Base-by-base conservation (phyloP, 345 rosid genomes). In the Ceriops zippeliana region DNA sequence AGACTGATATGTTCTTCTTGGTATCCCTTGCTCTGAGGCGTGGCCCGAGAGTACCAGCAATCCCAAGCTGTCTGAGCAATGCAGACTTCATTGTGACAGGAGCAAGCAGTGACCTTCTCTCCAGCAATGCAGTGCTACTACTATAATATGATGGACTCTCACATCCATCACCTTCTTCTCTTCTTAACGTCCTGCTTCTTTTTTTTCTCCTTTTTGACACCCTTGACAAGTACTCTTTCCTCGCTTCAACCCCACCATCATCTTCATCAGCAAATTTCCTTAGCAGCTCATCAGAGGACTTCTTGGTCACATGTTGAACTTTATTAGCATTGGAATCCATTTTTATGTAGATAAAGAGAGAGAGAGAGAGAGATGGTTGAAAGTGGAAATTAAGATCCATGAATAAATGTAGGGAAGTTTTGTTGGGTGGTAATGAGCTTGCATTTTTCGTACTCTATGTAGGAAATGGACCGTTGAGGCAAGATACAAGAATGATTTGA, bases 281-380 rank as follows among this genome's bases (percentile, higher is more conserved):
- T n/a, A 91, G 93, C 74, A 95, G 66, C 78, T 88, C 95, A 52
- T 91, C 96, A 0, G 97, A 93, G 11, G 96, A 87, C 60, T 83
- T 93, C 74, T 84, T 82, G 76, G 74, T 87, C 1, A 93, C 91
- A 13, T 84, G 90, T 26, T 90, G 92, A 78, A 85, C 87, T 13
- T 69, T 65, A 11, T 54, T 28, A 6, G 49, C n/a, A 26, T 49
- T 7, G 49, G 46, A 16, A 22, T 65, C 70, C 66, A 51, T 58
- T 61, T 7, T 53, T 60, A 5, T 16, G 5, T 19, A 46, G 21
- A 30, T 38, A 42, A 13, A 24, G 38, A 51, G 59, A 69, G 38
- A 65, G 68, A 59, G 65, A 26, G 69, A 37, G 76, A 47, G 54
- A 42, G 19, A 49, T 35, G n/a, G 17, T 1, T 10, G 52, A 16